Evolutionary conservation across 192 early-diverging fungal species (phyloP).

Genomic region (Mortierella alpina): DNA sequence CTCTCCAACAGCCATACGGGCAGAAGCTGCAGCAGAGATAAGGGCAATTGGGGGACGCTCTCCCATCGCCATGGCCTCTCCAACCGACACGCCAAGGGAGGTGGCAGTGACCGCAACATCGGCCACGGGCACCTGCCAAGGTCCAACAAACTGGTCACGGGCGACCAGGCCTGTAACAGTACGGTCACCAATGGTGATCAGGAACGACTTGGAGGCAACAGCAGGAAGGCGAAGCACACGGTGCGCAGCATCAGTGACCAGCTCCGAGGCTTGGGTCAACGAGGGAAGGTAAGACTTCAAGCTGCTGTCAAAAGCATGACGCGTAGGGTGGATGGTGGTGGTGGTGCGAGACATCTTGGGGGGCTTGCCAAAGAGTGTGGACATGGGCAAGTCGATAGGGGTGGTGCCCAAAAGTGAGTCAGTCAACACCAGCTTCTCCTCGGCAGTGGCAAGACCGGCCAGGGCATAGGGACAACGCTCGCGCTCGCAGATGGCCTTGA

Average conservation of each 20-base stretch:
- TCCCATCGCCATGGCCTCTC: slow-evolving; percentile 99
- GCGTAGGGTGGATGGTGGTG: slow-evolving; percentile 61
- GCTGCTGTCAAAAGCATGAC: slow-evolving; percentile 68
- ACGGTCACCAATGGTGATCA: slow-evolving; percentile 98
- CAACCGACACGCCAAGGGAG: slow-evolving; percentile 77
- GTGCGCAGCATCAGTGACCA: slow-evolving; percentile 71
- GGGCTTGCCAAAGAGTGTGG: slow-evolving; percentile 94
- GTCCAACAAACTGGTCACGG: slow-evolving; percentile 98
- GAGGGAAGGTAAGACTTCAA: slow-evolving; percentile 70
- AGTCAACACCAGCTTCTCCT: slow-evolving; percentile 82
- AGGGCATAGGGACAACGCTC: slow-evolving; percentile 94
- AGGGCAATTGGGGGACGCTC: slow-evolving; percentile 92
- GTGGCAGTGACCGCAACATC: slow-evolving; percentile 95
- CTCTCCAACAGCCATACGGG: slow-evolving; percentile 98
- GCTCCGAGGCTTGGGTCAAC: slow-evolving; percentile 32
- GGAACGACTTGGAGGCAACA: slow-evolving; percentile 94
- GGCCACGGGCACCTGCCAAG: slow-evolving; percentile 99
- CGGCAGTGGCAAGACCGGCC: slow-evolving; percentile 88
- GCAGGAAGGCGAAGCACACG: slow-evolving; percentile 88
- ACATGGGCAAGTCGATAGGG: slow-evolving; percentile 95
- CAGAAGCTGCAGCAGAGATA: slow-evolving; percentile 86
- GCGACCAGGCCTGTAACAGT: slow-evolving; percentile 94
- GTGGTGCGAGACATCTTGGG: slow-evolving; percentile 93
- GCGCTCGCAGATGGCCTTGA: slow-evolving; percentile 83
- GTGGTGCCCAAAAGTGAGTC: slow-evolving; percentile 76